Conservation (phyloP, 768 basidiomycete species). For the Psilocybe tampanensis region DNA sequence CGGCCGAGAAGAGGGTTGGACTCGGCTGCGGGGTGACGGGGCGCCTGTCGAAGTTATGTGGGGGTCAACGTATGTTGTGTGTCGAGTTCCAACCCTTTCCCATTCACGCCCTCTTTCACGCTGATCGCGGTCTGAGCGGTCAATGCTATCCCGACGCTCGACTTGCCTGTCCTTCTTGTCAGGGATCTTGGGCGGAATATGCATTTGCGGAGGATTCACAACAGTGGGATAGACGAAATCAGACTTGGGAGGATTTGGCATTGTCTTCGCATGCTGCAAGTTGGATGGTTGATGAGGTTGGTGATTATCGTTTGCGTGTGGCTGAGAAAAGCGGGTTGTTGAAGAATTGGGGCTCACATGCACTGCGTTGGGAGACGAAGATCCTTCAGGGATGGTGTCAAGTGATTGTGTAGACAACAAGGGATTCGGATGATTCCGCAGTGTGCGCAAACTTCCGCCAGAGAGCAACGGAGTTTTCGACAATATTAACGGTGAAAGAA, state of each 20-base stretch:
- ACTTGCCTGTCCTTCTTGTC: constrained; percentile 2
- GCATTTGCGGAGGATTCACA: constrained; percentile 1
- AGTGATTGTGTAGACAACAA: constrained; percentile 33
- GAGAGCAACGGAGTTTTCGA: constrained; percentile 33
- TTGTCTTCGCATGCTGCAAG: constrained; percentile 8
- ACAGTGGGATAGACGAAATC: constrained; percentile 2
- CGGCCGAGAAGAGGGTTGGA: constrained; percentile 16
- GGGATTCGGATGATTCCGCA: constrained; percentile 32
- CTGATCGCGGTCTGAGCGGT: background rate
- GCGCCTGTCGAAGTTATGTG: constrained; percentile 14
- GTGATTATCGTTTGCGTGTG: constrained; percentile 1
- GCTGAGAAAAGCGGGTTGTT: background rate
- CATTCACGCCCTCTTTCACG: constrained; percentile 1
- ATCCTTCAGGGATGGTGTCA: constrained; percentile 40
- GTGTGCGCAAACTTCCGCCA: constrained; percentile 20
- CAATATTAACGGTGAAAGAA: constrained; percentile 49
- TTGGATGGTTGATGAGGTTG: background rate
- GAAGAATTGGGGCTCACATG: background rate
- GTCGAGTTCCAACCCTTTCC: constrained; percentile 14
- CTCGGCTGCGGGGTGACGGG: constrained; percentile 11
- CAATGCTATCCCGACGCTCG: background rate
- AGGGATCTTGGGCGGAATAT: constrained; percentile 2
- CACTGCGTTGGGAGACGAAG: background rate
- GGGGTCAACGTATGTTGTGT: constrained; percentile 19
- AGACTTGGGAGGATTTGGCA: constrained; percentile 13